Percentiles rank a stretch among this genome's conserved stretches.
These are phyloP conservation scores for Calendula officinalis DNA, from an alignment of 129 eudicot genomes.

Conservation along the genomic window DNA sequence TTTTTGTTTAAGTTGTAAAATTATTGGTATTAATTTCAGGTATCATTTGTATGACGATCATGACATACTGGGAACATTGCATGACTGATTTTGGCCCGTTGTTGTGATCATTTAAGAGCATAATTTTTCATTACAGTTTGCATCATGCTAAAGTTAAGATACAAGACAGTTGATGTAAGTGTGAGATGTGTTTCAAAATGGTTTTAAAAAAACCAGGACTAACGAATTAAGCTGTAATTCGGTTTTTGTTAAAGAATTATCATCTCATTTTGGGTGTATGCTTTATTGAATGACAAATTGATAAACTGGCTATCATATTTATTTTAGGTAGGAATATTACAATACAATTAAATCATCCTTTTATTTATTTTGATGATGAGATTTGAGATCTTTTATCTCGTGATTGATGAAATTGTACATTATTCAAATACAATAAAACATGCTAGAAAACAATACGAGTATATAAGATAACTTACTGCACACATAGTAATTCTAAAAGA, in stretches of 20 bases:
- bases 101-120: background rate
- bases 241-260: background rate
- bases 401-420: no score
- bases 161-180: background rate
- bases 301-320: no score
- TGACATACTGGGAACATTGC: conserved; percentile 5
- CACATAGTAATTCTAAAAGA: conserved; percentile 8
- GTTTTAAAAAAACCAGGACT: background rate
- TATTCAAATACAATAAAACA: no score
- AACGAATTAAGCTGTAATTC: background rate
- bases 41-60: conserved; percentile 3
- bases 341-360: no score
- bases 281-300: no score
- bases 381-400: no score
- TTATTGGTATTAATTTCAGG: background rate
- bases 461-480: background rate
- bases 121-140: background rate
- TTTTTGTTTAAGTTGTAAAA: background rate
- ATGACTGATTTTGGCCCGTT: background rate
- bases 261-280: no score
- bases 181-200: background rate
- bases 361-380: no score
- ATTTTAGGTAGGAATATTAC: no score
- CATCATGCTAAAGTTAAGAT: background rate
- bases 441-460: no score